phyloP scores from a whole-genome alignment of 2,329 filamentous ascomycete species.

The Beauveria sp. region DNA sequence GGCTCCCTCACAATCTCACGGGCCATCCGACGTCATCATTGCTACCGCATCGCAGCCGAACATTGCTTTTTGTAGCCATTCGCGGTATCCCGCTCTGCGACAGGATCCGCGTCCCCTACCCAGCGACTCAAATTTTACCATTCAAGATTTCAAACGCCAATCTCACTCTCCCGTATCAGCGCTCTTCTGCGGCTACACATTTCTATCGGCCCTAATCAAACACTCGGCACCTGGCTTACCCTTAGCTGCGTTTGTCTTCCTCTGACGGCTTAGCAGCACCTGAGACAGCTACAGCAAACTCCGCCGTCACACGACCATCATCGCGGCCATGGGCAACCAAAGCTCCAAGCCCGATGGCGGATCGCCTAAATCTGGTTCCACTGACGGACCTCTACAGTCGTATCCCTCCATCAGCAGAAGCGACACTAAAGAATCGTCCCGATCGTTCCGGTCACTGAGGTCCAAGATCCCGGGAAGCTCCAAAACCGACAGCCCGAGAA shows the following conservation, averaged over 20 bases:
- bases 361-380: slow-evolving; percentile 36
- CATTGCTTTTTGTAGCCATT: slow-evolving; percentile 4
- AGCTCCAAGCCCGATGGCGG: slow-evolving; percentile 53
- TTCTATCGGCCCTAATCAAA: background rate
- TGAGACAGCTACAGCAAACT: slow-evolving; percentile 20
- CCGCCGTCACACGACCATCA: background rate
- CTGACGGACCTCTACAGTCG: slow-evolving; percentile 55
- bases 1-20: background rate
- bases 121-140: slow-evolving; percentile 4
- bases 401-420: slow-evolving; percentile 89
- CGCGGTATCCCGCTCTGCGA: slow-evolving; percentile 1
- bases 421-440: slow-evolving; percentile 86
- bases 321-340: slow-evolving; percentile 63
- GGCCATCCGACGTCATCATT: slow-evolving; percentile 9
- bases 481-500: slow-evolving; percentile 73
- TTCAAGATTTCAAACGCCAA: background rate
- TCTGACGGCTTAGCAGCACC: slow-evolving; percentile 21
- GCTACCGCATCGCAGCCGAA: slow-evolving; percentile 3
- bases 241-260: slow-evolving; percentile 11
- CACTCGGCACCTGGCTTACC: slow-evolving; percentile 7
- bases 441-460: slow-evolving; percentile 75
- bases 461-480: slow-evolving; percentile 78
- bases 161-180: background rate
- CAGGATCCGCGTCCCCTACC: background rate
- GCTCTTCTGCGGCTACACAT: background rate